phyloP scores from a whole-genome alignment of 1,284 basidiomycete species.

The Trichosporon coremiiforme region DNA sequence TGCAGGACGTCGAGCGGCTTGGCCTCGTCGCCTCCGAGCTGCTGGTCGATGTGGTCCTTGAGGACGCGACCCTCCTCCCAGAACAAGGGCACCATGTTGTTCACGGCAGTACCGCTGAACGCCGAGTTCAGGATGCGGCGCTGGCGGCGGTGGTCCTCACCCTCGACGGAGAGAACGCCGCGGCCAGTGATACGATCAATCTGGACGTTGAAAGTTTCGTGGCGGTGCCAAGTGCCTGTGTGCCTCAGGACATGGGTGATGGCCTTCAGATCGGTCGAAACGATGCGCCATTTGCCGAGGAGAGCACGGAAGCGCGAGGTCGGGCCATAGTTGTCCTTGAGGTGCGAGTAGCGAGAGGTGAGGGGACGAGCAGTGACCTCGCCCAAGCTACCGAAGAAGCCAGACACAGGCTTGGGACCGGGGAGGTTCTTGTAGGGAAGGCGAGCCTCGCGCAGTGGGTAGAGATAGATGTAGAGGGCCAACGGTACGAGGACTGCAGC shows the following conservation, averaged over 20 bases:
- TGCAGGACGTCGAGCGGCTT: conserved; percentile 63
- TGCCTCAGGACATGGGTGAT: conserved; percentile 65
- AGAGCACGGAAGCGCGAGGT: conserved; percentile 38
- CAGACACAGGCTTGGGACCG: conserved; percentile 18
- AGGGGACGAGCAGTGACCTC: conserved; percentile 9
- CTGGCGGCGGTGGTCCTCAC: conserved; percentile 61
- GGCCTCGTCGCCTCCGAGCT: conserved; percentile 30
- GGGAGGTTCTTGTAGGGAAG: conserved; percentile 28
- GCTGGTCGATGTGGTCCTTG: conserved; percentile 36
- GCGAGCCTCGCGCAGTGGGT: conserved; percentile 5
- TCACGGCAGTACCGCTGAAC: conserved; percentile 54
- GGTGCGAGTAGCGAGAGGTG: neutral
- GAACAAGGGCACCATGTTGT: conserved; percentile 64
- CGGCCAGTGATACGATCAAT: conserved; percentile 57
- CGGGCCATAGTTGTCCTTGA: conserved; percentile 27
- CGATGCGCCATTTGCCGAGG: conserved; percentile 57
- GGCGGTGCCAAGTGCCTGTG: conserved; percentile 68
- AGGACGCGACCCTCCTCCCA: conserved; percentile 66
- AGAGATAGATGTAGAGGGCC: conserved; percentile 22
- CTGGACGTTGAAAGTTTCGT: conserved; percentile 64
- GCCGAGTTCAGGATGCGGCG: conserved; percentile 58
- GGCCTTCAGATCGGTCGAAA: conserved; percentile 66
- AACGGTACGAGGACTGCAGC: neutral
- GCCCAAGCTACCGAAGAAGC: conserved; percentile 24
- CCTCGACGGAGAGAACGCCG: conserved; percentile 54